Base-by-base conservation (phyloP, 148 eudicot species). In the Selenicereus undatus region DNA sequence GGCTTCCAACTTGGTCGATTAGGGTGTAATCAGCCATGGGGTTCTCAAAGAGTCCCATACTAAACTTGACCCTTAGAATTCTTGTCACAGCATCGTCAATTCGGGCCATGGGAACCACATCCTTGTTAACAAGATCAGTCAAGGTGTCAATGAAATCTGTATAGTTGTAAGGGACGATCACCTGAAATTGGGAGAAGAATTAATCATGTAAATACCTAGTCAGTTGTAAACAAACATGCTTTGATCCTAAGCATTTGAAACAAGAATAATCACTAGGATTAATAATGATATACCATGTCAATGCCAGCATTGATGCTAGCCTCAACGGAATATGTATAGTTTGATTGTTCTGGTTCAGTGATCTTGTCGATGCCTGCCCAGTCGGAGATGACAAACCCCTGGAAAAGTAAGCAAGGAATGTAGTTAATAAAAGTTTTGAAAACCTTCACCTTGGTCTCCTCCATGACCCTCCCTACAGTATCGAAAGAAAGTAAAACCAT, bases 21-120 rank as follows among this genome's bases (percentile, higher is more conserved):
- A 88, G 82, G 81, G 88, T 88, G 73, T 76, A 85, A 83, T 90
- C 93, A 32, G 90, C 93, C 76, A 85, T 42, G 3, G 93, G 93
- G 76, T 81, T 81, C 79, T 90, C 91, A 75, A 90, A 90, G 77
- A 90, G 85, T n/a, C 91, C 93, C 91, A 88, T 88, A 79, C 76
- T 29, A 76, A 90, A 90, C 80, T 90, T 90, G 72, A 90, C 93
- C 62, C 93, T 87, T 79, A 90, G 73, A 62, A 90, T 90, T 72
- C 93, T 85, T 36, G 75, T 79, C 5, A 90, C 93, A 65, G 93
- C 93, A 79, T 90, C 93, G 80, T 90, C 89, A 52, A 90, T 90
- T 73, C 93, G 87, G 43, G 71, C 86, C 93, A 88, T 87, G 0
- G 90, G 86, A 77, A 88, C 86, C 48, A 85, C 26, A 0, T 88